A percentile compares a stretch with the other conserved stretches of the same genome.
Conservation (phyloP, 306 rosid species). For the Vachellia pachyceras region DNA sequence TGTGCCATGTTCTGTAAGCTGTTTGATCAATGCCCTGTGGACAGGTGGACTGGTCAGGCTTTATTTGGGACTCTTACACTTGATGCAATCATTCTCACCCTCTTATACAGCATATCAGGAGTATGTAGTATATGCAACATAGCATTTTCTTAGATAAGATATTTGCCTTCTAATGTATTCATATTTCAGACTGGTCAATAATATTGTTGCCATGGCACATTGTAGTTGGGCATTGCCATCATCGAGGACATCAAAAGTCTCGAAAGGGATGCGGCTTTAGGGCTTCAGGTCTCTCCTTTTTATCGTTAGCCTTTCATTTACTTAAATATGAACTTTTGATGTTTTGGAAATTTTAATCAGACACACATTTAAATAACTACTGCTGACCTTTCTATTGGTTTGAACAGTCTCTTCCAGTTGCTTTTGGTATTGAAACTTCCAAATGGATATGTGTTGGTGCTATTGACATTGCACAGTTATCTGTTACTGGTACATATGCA, state of each 20-base stretch:
- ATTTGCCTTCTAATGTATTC: background rate
- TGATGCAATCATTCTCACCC: slow-evolving; percentile 78
- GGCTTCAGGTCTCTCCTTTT: slow-evolving; percentile 74
- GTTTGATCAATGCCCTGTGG: slow-evolving; percentile 35
- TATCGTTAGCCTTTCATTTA: background rate
- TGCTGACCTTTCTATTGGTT: background rate
- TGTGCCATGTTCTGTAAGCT: slow-evolving; percentile 15
- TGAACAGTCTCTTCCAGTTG: slow-evolving; percentile 12
- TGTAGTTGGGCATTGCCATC: slow-evolving; percentile 91
- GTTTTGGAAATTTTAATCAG: background rate
- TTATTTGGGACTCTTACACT: slow-evolving; percentile 95
- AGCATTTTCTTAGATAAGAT: slow-evolving; percentile 25
- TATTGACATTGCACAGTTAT: background rate
- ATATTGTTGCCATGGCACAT: slow-evolving; percentile 32
- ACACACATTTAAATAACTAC: background rate
- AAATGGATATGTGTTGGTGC: slow-evolving; percentile 3
- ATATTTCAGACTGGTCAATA: no score
- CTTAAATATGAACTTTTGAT: background rate
- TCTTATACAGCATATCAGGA: slow-evolving; percentile 92
- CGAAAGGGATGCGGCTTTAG: slow-evolving; percentile 67
- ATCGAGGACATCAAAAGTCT: slow-evolving; percentile 68
- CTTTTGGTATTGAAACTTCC: background rate
- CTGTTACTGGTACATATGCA: background rate
- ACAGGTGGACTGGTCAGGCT: slow-evolving; percentile 99
- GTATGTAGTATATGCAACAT: slow-evolving; percentile 55